These are phyloP conservation scores for Zygnema circumcarinatum DNA, from an alignment of 139 green algal genomes.

Conservation along the genomic window DNA sequence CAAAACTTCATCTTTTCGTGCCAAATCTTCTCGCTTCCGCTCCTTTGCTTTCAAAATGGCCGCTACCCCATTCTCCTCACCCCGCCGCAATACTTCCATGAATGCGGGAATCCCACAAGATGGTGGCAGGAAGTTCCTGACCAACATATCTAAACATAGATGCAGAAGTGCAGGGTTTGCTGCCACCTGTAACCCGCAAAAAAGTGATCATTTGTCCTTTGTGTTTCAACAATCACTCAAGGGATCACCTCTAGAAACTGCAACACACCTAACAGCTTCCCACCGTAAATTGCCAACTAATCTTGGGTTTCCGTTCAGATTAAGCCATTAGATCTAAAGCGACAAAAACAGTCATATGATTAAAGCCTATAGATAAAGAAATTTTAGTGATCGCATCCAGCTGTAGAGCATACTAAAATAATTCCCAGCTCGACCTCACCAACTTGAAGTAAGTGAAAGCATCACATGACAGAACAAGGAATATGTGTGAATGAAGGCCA, in stretches of 20 bases:
- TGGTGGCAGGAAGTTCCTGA: conserved; percentile 51
- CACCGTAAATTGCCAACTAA: background rate
- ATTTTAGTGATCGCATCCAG: too few relatives aligned
- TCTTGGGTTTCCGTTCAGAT: too few relatives aligned
- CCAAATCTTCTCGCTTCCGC: conserved; percentile 30
- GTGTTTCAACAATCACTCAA: background rate
- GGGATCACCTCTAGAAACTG: background rate
- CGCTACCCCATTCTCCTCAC: background rate
- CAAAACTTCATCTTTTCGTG: conserved; percentile 27
- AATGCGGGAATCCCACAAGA: conserved; percentile 35
- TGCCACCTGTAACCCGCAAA: conserved; percentile 19
- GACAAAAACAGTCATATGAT: too few relatives aligned
- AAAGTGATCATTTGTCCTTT: background rate
- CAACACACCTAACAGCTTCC: background rate
- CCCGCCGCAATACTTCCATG: conserved; percentile 22
- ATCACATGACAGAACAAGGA: too few relatives aligned
- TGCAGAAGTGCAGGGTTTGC: conserved; percentile 35
- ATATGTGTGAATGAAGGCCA: too few relatives aligned
- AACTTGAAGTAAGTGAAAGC: too few relatives aligned
- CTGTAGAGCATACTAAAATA: too few relatives aligned
- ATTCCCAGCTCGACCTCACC: too few relatives aligned
- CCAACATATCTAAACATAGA: conserved; percentile 45
- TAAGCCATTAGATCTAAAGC: too few relatives aligned
- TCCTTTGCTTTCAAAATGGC: conserved; percentile 19
- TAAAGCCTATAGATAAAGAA: too few relatives aligned